Evolutionary conservation across 192 early-diverging fungal species (phyloP), one percentile per base, ranked within the genome.

Genomic region (Gorgonomyces haynaldii): DNA sequence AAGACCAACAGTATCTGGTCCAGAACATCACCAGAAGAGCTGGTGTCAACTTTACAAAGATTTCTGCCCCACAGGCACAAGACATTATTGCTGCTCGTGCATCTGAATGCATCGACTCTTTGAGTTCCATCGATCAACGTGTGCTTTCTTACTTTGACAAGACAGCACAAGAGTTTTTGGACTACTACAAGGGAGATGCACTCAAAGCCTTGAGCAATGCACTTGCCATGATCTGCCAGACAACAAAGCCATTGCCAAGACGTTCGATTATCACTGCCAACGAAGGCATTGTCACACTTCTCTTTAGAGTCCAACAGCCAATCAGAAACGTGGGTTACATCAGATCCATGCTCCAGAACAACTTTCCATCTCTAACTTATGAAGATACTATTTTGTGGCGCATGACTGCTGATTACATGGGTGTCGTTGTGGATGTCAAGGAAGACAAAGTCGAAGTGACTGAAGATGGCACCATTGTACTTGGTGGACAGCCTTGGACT

Each of bases 181-280:
- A 76, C 22, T 60, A 70, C 39, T 83, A 74, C 52, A 58, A 67
- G 13, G 82, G 77, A 32, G 79, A 91, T 62, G 70, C 89, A 5
- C 65, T 81, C 36, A 69, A 84, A 17, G 88, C 89, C 4, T 60
- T 95, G 25, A 67, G 79, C 5, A 84, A 89, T 3, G 82, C 85
- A n/a, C 68, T 97, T 35, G 93, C 93, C 22, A 79, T 84, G 39
- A 83, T 96, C 32, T 79, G 84, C 36, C 83, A 86, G 49, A 94
- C 88, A 50, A 71, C 77, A 28, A 70, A 84, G 52, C 91, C 90
- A 37, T 73, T 96, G 40, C 71, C 82, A 42, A 65, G 70, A 13
- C 83, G 93, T 31, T 89, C 86, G 16, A 65, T 95, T 37, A 63
- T 94, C 47, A 78, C 81, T 8, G 88, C 89, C 39, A 76, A 84